Conservation (phyloP, 495 filamentous ascomycete genomes). For the Aspergillus campestris region DNA sequence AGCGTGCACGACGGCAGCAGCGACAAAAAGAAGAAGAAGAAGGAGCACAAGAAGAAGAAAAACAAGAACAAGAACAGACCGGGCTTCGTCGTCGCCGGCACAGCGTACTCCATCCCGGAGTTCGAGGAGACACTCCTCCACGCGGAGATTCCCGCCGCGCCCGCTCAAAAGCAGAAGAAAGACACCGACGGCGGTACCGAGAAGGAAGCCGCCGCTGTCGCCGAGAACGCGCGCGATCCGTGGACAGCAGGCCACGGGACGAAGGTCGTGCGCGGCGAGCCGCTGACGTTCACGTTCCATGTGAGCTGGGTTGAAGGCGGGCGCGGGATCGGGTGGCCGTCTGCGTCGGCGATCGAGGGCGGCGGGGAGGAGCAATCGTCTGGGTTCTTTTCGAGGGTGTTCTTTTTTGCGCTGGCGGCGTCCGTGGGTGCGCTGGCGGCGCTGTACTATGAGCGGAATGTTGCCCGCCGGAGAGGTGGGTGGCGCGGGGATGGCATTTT, state of each 20-base stretch:
- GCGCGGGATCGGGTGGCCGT: conserved; percentile 35
- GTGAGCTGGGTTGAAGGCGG: conserved; percentile 82
- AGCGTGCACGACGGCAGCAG: conserved; percentile 21
- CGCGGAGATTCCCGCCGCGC: conserved; percentile 50
- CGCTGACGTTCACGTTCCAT: conserved; percentile 68
- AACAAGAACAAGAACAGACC: conserved; percentile 22
- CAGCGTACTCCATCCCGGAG: conserved; percentile 76
- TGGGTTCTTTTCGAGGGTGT: conserved; percentile 26
- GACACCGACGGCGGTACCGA: conserved; percentile 27
- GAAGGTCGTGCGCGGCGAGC: conserved; percentile 79
- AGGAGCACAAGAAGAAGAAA: conserved; percentile 16
- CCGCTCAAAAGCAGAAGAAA: conserved; percentile 5
- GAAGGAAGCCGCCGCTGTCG: conserved; percentile 26
- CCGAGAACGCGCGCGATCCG: conserved; percentile 33
- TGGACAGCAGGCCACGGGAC: conserved; percentile 41
- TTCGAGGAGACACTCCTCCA: conserved; percentile 35
- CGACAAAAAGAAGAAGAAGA: conserved; percentile 6
- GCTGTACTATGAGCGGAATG: conserved; percentile 38
- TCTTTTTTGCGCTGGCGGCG: conserved; percentile 36
- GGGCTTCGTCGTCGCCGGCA: conserved; percentile 69
- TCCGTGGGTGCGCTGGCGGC: conserved; percentile 39
- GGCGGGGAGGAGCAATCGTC: conserved; percentile 8
- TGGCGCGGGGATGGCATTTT: conserved; percentile 39
- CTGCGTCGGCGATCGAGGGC: conserved; percentile 34
- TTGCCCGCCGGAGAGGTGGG: conserved; percentile 25